Percentiles rank a stretch among this genome's conserved stretches.
These are phyloP conservation scores for Linum tenue DNA, from an alignment of 345 rosid genomes.

Conservation along the genomic window DNA sequence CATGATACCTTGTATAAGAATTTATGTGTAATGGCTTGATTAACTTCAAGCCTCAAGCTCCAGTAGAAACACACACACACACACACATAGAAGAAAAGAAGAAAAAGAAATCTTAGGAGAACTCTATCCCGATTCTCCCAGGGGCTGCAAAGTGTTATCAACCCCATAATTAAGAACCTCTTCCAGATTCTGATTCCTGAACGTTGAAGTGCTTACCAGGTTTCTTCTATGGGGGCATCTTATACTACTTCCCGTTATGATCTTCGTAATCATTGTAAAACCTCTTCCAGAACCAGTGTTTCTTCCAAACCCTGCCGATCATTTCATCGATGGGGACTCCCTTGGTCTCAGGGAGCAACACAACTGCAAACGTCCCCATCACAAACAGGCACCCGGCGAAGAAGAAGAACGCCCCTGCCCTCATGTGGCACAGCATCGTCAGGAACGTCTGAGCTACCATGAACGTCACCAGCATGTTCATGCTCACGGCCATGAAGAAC, in stretches of 20 bases:
- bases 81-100: too few species aligned
- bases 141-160: too few species aligned
- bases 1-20: too few species aligned
- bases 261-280: conserved; percentile 14
- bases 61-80: too few species aligned
- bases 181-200: too few species aligned
- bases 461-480: conserved; percentile 48
- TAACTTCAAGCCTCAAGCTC: too few species aligned
- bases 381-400: conserved; percentile 33
- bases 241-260: background rate
- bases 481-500: conserved; percentile 40
- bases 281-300: conserved; percentile 59
- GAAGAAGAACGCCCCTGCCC: conserved; percentile 48
- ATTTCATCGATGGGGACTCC: conserved; percentile 53
- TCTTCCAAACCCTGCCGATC: conserved; percentile 46
- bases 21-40: too few species aligned
- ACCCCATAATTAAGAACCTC: too few species aligned
- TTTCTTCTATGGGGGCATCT: too few species aligned
- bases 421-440: conserved; percentile 38
- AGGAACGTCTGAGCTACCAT: conserved; percentile 50
- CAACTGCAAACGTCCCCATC: conserved; percentile 21
- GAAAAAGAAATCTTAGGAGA: too few species aligned
- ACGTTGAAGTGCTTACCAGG: too few species aligned
- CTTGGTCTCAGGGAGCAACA: conserved; percentile 57
- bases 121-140: too few species aligned